A percentile compares a stretch with the other conserved stretches of the same genome.
Conservation (phyloP, 371 early-diverging fungal genomes). For the Lichtheimia ornata region DNA sequence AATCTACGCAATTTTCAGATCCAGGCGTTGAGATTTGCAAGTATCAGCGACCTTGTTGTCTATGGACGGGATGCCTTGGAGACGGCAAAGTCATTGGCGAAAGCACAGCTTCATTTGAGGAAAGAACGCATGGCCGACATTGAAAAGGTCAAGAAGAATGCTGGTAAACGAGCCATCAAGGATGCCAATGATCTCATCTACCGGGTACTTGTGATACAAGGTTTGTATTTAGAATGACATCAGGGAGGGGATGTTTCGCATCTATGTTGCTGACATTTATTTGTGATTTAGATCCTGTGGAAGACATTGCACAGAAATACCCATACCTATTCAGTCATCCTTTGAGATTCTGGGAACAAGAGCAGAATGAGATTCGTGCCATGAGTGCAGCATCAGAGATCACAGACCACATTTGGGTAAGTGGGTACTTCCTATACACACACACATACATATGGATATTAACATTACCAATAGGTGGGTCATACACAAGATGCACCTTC, state of each 20-base stretch:
- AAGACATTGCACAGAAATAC: no score
- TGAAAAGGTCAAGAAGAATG: constrained; percentile 9
- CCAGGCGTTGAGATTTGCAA: constrained; percentile 56
- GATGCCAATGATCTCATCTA: constrained; percentile 38
- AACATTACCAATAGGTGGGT: constrained; percentile 44
- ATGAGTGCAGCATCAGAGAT: constrained; percentile 57
- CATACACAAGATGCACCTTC: constrained; percentile 61
- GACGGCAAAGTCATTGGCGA: constrained; percentile 40
- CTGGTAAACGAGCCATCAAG: constrained; percentile 25
- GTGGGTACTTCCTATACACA: no score
- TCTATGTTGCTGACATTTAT: no score
- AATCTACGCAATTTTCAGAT: constrained; percentile 63
- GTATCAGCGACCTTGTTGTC: constrained; percentile 58
- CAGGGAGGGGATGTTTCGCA: no score
- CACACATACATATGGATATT: no score
- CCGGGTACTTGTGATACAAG: constrained; percentile 48
- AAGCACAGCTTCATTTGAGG: constrained; percentile 44
- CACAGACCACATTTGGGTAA: constrained; percentile 57
- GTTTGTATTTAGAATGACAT: constrained; percentile 20
- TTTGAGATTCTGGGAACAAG: constrained; percentile 52
- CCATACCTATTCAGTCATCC: constrained; percentile 6
- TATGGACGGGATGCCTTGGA: constrained; percentile 41
- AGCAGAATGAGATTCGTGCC: constrained; percentile 56
- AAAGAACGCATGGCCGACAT: constrained; percentile 13
- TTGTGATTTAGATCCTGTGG: no score